Conservation (phyloP, 495 filamentous ascomycete species). For the Penicillium bovifimosum region DNA sequence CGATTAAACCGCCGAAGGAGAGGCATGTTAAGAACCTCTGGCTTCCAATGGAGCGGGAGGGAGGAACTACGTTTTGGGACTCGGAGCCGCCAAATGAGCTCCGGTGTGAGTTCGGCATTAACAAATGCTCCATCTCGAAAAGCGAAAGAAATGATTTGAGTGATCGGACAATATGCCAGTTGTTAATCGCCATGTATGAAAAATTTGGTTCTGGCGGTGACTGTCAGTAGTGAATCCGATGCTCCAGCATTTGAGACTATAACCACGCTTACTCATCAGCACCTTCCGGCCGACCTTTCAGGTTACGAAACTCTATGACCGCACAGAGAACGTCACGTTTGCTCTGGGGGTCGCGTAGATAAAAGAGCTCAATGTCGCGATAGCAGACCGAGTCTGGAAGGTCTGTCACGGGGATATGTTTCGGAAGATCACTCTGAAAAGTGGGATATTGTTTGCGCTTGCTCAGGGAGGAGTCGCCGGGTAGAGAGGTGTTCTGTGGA, state of each 20-base stretch:
- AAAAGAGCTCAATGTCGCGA: conserved; percentile 28
- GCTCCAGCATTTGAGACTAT: background rate
- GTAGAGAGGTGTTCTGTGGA: conserved; percentile 17
- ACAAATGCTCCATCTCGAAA: conserved; percentile 25
- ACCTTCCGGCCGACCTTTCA: conserved; percentile 25
- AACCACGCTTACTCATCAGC: conserved; percentile 19
- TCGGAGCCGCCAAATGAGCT: conserved; percentile 25
- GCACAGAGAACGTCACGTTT: conserved; percentile 25
- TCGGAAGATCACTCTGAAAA: conserved; percentile 28
- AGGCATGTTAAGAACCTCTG: conserved; percentile 21
- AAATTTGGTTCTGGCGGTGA: conserved; percentile 25
- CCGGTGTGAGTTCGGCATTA: conserved; percentile 22
- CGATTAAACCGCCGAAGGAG: conserved; percentile 20
- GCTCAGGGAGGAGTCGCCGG: conserved; percentile 8
- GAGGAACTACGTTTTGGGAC: conserved; percentile 20
- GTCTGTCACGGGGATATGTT: conserved; percentile 16
- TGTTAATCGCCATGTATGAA: conserved; percentile 30
- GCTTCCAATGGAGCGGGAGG: conserved; percentile 22
- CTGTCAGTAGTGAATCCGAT: conserved; percentile 3
- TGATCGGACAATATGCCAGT: conserved; percentile 27
- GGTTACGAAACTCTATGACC: conserved; percentile 26
- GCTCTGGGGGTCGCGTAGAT: conserved; percentile 19
- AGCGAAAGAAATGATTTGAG: conserved; percentile 26
- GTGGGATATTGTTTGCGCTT: conserved; percentile 14
- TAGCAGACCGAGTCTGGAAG: conserved; percentile 29